These are phyloP conservation scores for Magnolia officinalis DNA, from an alignment of 164 flowering plant species.

Conservation along the genomic window DNA sequence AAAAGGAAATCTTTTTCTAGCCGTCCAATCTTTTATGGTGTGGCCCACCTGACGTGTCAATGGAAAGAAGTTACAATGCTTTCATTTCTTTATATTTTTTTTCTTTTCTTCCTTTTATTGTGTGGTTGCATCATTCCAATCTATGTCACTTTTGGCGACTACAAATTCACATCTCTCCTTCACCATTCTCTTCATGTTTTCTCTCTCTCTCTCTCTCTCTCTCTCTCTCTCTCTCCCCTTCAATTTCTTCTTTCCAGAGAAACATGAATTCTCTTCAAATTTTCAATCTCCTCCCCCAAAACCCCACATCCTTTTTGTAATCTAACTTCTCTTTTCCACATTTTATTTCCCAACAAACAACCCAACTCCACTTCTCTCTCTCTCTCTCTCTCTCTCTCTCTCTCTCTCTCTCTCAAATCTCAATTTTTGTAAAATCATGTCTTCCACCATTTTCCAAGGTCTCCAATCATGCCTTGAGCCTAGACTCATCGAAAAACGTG, in stretches of 20 bases:
- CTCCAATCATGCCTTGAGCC: conserved; percentile 46
- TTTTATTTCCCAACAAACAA: not conserved
- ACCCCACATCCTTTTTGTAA: too few relatives aligned
- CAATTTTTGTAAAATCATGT: conserved; percentile 29
- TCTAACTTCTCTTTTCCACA: not conserved
- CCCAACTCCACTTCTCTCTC: not conserved
- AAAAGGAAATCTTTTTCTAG: too few relatives aligned
- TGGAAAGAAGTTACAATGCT: too few relatives aligned
- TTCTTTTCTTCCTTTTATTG: conserved; percentile 4
- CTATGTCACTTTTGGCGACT: conserved; percentile 36
- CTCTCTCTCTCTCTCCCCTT: not conserved
- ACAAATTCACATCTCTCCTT: conserved; percentile 43
- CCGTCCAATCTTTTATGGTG: too few relatives aligned
- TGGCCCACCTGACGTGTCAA: too few relatives aligned
- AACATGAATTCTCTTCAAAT: too few relatives aligned
- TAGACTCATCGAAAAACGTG: conserved; percentile 33
- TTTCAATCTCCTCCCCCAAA: too few relatives aligned
- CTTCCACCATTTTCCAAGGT: conserved; percentile 47
- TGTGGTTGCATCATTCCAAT: conserved; percentile 37
- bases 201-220: conserved; percentile 3
- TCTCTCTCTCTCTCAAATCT: not conserved
- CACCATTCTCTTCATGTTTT: conserved; percentile 14
- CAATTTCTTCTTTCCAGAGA: not conserved
- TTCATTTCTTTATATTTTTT: not conserved
- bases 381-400: conserved; percentile 6